These are phyloP conservation scores for Xylaria curta DNA, from an alignment of 495 filamentous ascomycete genomes.

Conservation along the genomic window DNA sequence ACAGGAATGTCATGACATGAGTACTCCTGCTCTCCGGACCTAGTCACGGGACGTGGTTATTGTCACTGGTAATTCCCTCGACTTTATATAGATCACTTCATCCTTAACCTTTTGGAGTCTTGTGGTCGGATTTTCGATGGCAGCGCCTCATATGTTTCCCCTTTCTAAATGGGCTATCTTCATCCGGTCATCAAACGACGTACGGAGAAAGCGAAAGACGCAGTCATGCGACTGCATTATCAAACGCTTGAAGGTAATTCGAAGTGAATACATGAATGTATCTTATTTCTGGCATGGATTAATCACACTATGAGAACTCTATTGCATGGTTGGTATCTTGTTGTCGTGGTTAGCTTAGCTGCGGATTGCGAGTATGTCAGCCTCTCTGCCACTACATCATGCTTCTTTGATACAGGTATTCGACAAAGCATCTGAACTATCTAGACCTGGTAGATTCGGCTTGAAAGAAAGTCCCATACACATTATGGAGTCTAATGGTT, in stretches of 20 bases:
- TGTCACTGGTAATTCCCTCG: neutral
- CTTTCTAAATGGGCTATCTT: too few relatives aligned
- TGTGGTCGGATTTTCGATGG: neutral
- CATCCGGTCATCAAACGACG: neutral
- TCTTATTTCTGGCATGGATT: neutral
- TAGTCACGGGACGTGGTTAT: neutral
- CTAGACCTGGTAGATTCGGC: neutral
- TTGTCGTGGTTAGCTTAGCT: too few relatives aligned
- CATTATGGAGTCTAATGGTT: neutral
- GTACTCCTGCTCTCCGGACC: neutral
- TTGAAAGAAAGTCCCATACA: constrained; percentile 4
- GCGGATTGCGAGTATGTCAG: neutral
- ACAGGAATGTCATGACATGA: neutral
- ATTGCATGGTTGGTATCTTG: neutral
- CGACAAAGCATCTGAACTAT: constrained; percentile 11
- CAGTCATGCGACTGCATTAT: neutral
- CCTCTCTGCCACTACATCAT: neutral
- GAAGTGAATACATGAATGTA: neutral
- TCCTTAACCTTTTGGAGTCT: neutral
- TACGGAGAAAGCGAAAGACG: neutral
- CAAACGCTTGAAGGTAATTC: neutral
- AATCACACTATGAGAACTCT: neutral
- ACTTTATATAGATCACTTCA: constrained; percentile 6
- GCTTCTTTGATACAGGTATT: neutral
- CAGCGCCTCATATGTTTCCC: neutral